These are phyloP conservation scores for Euphorbia peplus DNA, from an alignment of 345 rosid genomes.

Conservation along the genomic window DNA sequence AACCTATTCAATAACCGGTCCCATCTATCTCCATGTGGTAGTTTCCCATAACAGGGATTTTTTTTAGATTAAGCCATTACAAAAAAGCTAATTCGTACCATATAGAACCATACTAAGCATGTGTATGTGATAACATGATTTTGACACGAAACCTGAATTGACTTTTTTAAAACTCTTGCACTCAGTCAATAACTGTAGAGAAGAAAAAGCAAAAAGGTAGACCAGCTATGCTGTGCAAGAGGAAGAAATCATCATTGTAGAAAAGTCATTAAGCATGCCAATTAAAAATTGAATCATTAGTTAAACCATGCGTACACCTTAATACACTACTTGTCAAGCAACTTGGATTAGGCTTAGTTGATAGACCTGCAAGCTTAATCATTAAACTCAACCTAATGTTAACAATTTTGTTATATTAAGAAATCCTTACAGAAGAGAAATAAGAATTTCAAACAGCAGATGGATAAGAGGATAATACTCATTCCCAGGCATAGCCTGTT, in stretches of 20 bases:
- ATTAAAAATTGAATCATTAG: constrained; percentile 26
- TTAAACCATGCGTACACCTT: constrained; percentile 27
- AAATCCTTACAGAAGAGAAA: neutral
- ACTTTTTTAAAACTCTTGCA: too few relatives aligned
- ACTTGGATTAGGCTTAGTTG: constrained; percentile 10
- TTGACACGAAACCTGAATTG: too few relatives aligned
- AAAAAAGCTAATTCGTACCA: too few relatives aligned
- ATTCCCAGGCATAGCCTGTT: constrained; percentile 17
- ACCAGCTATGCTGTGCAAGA: neutral
- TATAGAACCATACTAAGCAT: too few relatives aligned
- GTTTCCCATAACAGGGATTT: too few relatives aligned
- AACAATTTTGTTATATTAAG: constrained; percentile 2
- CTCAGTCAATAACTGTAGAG: too few relatives aligned
- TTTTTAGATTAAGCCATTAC: too few relatives aligned
- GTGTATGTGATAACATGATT: too few relatives aligned
- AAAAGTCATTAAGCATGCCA: constrained; percentile 23
- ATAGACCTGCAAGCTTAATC: constrained; percentile 21
- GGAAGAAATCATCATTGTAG: constrained; percentile 17
- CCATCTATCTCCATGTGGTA: too few relatives aligned
- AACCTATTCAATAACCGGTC: too few relatives aligned
- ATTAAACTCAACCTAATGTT: constrained; percentile 19
- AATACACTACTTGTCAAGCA: constrained; percentile 12
- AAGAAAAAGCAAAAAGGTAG: neutral
- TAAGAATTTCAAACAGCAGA: constrained; percentile 8
- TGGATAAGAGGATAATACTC: constrained; percentile 1